Conservation (phyloP, 2,329 filamentous ascomycete genomes). For the Cercospora janseana region DNA sequence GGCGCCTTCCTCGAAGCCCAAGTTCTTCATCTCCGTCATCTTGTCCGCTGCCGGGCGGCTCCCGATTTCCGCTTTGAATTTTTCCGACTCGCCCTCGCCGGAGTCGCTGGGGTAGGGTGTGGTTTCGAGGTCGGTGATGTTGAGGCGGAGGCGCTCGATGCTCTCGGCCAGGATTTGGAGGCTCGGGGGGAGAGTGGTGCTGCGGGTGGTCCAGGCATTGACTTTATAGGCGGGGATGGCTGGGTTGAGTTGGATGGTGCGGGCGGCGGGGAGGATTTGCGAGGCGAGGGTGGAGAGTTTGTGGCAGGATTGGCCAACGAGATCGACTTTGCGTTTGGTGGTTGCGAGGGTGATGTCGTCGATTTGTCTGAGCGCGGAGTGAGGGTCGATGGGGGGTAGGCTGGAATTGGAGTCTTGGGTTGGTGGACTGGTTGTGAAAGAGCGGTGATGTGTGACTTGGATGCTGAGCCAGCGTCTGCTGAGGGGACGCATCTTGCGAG, state of each 20-base stretch:
- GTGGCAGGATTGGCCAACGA: background rate
- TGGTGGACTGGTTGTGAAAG: background rate
- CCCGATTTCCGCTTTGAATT: background rate
- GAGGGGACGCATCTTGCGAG: constrained; percentile 10
- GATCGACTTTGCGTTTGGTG: constrained; percentile 6
- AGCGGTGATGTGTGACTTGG: background rate
- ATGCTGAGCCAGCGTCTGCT: constrained; percentile 1
- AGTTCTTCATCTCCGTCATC: background rate
- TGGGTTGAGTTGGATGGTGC: constrained; percentile 7
- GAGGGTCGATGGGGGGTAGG: background rate
- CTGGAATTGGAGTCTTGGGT: constrained; percentile 4
- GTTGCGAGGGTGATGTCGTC: constrained; percentile 13
- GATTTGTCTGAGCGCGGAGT: constrained; percentile 11
- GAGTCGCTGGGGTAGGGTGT: constrained; percentile 4
- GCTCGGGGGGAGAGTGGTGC: background rate
- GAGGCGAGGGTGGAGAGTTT: background rate
- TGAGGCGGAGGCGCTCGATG: background rate
- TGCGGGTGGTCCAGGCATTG: constrained; percentile 5
- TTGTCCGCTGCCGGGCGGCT: background rate
- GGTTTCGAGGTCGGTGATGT: constrained; percentile 12
- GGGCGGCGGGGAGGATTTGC: background rate
- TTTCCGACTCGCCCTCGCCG: background rate
- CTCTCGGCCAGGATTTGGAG: background rate
- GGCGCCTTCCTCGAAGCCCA: background rate
- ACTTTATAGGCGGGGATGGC: constrained; percentile 12